These are phyloP conservation scores for Dictyostelium firmibasis DNA, from an alignment of 78 protist genomes.

Conservation along the genomic window DNA sequence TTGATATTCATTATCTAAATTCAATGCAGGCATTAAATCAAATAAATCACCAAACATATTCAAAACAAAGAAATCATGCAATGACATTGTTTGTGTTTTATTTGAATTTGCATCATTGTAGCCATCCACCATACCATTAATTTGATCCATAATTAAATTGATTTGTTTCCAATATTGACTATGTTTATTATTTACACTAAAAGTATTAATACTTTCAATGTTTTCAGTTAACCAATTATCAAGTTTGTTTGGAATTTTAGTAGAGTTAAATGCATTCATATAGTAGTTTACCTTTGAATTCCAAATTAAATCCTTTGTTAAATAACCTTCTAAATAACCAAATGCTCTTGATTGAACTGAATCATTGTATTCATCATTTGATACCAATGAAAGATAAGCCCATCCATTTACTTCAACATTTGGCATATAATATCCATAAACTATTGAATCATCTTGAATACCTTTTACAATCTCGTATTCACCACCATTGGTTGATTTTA, in stretches of 20 bases:
- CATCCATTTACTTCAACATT: constrained; percentile 39
- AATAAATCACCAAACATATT: constrained; percentile 76
- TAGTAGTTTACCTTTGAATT: constrained; percentile 29
- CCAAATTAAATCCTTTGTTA: constrained; percentile 35
- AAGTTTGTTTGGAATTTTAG: neutral
- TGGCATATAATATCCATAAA: neutral
- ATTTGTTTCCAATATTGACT: constrained; percentile 66
- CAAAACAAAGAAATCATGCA: constrained; percentile 45
- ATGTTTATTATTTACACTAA: neutral
- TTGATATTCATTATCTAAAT: neutral
- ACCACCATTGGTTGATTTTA: neutral
- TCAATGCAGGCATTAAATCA: constrained; percentile 30
- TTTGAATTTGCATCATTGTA: neutral
- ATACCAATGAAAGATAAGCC: constrained; percentile 47
- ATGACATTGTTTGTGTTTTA: neutral
- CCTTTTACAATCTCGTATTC: neutral
- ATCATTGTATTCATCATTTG: constrained; percentile 54
- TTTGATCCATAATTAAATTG: constrained; percentile 31
- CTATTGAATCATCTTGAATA: neutral
- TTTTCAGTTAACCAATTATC: constrained; percentile 7
- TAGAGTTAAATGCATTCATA: neutral
- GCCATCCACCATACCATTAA: constrained; percentile 57
- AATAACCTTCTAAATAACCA: constrained; percentile 84
- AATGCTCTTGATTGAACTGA: constrained; percentile 69
- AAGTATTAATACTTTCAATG: neutral